These are phyloP conservation scores for Leishmania guyanensis DNA, from an alignment of 208 protist genomes.

Conservation along the genomic window DNA sequence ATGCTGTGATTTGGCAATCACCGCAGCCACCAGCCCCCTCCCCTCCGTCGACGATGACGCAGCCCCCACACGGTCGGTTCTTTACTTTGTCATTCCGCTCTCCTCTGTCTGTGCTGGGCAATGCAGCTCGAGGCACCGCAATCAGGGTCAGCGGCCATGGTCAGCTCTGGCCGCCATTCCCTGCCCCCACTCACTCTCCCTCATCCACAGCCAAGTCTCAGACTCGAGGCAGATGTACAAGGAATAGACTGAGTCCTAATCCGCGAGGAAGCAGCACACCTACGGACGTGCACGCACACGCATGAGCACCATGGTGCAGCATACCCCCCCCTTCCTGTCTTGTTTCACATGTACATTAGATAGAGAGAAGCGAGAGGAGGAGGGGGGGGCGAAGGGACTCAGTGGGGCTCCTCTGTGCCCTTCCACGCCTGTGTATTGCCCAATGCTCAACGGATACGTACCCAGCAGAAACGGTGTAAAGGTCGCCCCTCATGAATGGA, in stretches of 20 bases:
- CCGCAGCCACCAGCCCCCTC: not conserved
- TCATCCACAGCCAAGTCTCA: not conserved
- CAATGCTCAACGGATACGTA: not conserved
- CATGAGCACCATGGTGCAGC: not conserved
- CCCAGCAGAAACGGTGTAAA: not conserved
- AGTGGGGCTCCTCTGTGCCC: not conserved
- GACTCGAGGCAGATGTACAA: not conserved
- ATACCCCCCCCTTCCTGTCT: not conserved
- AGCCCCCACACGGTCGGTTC: not conserved
- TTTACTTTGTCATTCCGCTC: slow-evolving; percentile 8
- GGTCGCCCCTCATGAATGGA: no score
- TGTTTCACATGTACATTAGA: not conserved
- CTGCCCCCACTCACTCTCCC: not conserved
- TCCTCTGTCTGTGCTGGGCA: not conserved
- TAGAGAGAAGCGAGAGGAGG: not conserved
- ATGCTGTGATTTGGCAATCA: no score
- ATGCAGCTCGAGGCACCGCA: not conserved
- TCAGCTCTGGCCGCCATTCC: no score
- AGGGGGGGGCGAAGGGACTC: not conserved
- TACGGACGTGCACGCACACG: not conserved
- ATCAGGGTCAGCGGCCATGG: not conserved
- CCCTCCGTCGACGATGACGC: not conserved
- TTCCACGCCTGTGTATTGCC: not conserved
- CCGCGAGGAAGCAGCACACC: not conserved
- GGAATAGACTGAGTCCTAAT: not conserved